A percentile compares a stretch with the other conserved stretches of the same genome.
Conservation (phyloP, 306 rosid species). For the Potentilla sterilis region DNA sequence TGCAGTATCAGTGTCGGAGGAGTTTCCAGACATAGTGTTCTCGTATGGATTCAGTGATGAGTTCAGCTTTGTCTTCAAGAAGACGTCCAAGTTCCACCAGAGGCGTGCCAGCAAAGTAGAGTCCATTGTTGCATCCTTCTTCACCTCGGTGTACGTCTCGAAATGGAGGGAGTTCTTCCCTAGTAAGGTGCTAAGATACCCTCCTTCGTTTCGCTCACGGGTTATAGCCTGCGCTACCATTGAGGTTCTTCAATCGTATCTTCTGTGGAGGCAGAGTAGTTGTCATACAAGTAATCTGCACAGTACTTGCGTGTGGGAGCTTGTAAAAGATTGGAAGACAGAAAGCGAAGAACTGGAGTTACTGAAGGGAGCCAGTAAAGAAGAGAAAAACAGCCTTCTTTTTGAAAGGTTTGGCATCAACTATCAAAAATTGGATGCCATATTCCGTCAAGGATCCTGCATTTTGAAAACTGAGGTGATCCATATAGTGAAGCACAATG, state of each 20-base stretch:
- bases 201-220: slow-evolving; percentile 60
- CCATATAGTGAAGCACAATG: slow-evolving; percentile 60
- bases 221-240: slow-evolving; percentile 59
- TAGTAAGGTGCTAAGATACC: slow-evolving; percentile 39
- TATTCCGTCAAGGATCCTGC: slow-evolving; percentile 73
- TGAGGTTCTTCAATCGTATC: slow-evolving; percentile 72
- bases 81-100: slow-evolving; percentile 65
- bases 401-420: slow-evolving; percentile 59
- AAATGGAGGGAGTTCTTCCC: slow-evolving; percentile 69
- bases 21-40: slow-evolving; percentile 58
- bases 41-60: slow-evolving; percentile 75
- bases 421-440: slow-evolving; percentile 52
- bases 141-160: slow-evolving; percentile 51
- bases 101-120: slow-evolving; percentile 75
- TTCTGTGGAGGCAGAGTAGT: slow-evolving; percentile 73
- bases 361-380: slow-evolving; percentile 51
- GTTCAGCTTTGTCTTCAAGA: slow-evolving; percentile 76
- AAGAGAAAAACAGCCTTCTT: slow-evolving; percentile 52
- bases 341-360: slow-evolving; percentile 47
- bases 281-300: slow-evolving; percentile 63
- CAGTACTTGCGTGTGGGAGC: slow-evolving; percentile 63
- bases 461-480: slow-evolving; percentile 49
- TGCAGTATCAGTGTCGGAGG: slow-evolving; percentile 53
- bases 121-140: slow-evolving; percentile 64
- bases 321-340: slow-evolving; percentile 55